These are phyloP conservation scores for Trypanosoma scelopori DNA, from an alignment of 208 protist species.

Conservation along the genomic window DNA sequence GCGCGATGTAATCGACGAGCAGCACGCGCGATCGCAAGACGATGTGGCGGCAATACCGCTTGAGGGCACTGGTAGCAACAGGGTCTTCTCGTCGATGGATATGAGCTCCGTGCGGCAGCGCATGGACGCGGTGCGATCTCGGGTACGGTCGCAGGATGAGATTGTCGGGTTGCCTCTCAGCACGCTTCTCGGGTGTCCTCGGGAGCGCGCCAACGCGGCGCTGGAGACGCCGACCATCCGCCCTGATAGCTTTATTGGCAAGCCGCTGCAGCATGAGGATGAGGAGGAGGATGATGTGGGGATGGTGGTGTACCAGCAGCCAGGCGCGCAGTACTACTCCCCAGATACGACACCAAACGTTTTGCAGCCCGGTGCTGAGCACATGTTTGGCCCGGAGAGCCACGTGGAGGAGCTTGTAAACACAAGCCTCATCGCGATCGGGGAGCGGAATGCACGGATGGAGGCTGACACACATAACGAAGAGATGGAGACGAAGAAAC, in stretches of 20 bases:
- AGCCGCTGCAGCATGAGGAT: not conserved
- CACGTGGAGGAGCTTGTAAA: conserved; percentile 39
- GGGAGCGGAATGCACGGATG: not conserved
- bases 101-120: conserved; percentile 31
- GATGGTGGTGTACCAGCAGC: conserved; percentile 36
- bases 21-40: conserved; percentile 34
- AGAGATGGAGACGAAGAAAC: not conserved
- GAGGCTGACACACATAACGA: not conserved
- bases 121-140: conserved; percentile 33
- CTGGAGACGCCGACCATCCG: not conserved
- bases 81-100: conserved; percentile 32
- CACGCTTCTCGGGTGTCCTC: conserved; percentile 26
- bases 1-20: conserved; percentile 44
- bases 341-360: conserved; percentile 22
- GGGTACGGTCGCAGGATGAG: conserved; percentile 31
- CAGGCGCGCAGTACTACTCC: conserved; percentile 44
- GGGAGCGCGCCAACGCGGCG: conserved; percentile 11
- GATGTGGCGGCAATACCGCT: conserved; percentile 57
- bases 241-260: not conserved
- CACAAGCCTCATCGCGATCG: conserved; percentile 40
- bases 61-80: conserved; percentile 41
- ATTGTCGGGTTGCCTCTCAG: conserved; percentile 52
- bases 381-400: conserved; percentile 19
- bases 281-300: conserved; percentile 1
- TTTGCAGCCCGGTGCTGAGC: not conserved